Conservation (phyloP, 208 protist species). For the Spongospora subterranea region DNA sequence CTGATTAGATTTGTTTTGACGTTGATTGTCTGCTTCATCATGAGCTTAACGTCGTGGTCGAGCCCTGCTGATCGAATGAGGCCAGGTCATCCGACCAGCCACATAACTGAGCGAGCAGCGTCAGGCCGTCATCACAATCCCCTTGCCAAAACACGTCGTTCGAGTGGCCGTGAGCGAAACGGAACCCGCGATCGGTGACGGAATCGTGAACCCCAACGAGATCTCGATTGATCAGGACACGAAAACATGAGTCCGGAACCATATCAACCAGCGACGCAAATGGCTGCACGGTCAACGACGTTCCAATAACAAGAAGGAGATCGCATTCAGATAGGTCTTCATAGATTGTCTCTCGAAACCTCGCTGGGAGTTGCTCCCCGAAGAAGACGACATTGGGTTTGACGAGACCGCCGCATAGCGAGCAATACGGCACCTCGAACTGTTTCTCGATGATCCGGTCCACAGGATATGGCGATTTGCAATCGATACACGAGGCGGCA, state of each 20-base stretch:
- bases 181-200: background rate
- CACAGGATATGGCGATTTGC: background rate
- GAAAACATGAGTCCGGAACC: slow-evolving; percentile 75
- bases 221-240: slow-evolving; percentile 85
- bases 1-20: too few relatives aligned
- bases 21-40: too few relatives aligned
- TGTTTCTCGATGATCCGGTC: background rate
- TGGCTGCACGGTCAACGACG: slow-evolving; percentile 89
- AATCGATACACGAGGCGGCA: slow-evolving; percentile 82
- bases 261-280: slow-evolving; percentile 88
- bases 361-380: slow-evolving; percentile 86
- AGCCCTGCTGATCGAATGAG: too few relatives aligned
- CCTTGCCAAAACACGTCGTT: too few relatives aligned
- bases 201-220: slow-evolving; percentile 60
- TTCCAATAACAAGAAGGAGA: slow-evolving; percentile 90
- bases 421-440: too few relatives aligned
- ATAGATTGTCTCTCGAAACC: slow-evolving; percentile 78
- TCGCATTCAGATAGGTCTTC: too few relatives aligned
- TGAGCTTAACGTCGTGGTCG: too few relatives aligned
- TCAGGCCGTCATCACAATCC: too few relatives aligned
- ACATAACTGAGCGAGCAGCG: too few relatives aligned
- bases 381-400: slow-evolving; percentile 96
- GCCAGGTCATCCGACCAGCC: too few relatives aligned
- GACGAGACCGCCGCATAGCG: slow-evolving; percentile 76
- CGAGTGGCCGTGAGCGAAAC: too few relatives aligned